phyloP scores from a whole-genome alignment of 2,329 filamentous ascomycete species.

The Penicillium sp. region DNA sequence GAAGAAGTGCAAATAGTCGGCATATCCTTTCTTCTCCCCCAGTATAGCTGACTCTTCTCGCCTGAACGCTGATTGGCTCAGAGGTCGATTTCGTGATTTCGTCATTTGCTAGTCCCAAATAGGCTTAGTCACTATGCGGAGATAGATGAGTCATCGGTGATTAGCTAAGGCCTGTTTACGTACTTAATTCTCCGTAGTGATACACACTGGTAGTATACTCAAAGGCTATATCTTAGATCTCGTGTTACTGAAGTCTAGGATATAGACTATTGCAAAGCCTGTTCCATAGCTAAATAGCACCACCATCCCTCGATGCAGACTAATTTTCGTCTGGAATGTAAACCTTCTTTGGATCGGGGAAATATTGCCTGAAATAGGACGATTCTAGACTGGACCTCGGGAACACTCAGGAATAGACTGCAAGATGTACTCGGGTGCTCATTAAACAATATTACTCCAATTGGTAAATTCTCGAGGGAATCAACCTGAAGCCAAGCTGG shows the following conservation, averaged over 20 bases:
- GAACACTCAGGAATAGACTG: neutral
- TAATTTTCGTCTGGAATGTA: neutral
- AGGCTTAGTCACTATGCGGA: slow-evolving; percentile 6
- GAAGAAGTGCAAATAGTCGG: slow-evolving; percentile 1
- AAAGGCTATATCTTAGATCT: too few species aligned
- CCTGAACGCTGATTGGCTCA: slow-evolving; percentile 20
- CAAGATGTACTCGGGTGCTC: neutral
- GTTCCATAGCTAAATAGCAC: too few species aligned
- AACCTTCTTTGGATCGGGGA: neutral
- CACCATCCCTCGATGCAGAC: neutral
- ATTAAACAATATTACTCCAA: too few species aligned
- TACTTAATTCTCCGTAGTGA: neutral
- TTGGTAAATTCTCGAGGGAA: neutral
- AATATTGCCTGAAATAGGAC: neutral
- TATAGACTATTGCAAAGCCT: too few species aligned
- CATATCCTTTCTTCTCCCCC: neutral
- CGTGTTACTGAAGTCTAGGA: too few species aligned
- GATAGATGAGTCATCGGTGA: slow-evolving; percentile 6
- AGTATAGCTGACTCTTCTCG: slow-evolving; percentile 6
- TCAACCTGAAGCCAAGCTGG: neutral
- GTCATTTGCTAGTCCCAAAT: slow-evolving; percentile 21
- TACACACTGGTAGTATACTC: neutral
- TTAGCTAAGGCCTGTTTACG: neutral
- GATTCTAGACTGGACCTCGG: neutral
- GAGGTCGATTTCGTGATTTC: slow-evolving; percentile 13